Base-by-base conservation (phyloP, 345 rosid species). In the Eucalyptus decipiens region DNA sequence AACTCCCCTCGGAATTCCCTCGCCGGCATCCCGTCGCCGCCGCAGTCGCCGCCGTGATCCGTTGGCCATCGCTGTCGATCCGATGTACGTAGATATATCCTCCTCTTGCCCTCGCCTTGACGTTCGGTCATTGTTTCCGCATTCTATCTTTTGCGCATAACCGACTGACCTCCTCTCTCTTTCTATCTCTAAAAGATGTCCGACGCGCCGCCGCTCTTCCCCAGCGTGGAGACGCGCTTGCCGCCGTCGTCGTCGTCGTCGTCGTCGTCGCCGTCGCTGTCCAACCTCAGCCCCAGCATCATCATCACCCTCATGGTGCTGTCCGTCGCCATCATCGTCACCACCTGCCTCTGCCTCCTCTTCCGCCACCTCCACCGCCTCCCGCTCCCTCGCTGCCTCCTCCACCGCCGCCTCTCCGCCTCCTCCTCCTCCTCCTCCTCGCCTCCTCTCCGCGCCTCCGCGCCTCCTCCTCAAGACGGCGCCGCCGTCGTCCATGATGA, bases 291-390 rank as follows among this genome's bases (percentile, higher is more conserved):
- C 87, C 99, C 97, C 3, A 95, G 96, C 91, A 90, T 96, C 14
- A 76, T 96, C 50, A 91, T 96, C 49, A 95, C 95, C 76, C 89
- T 93, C 37, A 90, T 96, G 51, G 94, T 96, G 32, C 96, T 97
- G n/a, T 92, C 91, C 80, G 89, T 93, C 37, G 94, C 95, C 18
- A 88, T 96, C 43, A 88, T 96, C 51, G 91, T 95, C 85, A 95
- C 99, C n/a, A 86, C 96, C 88, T 94, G 93, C 28, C 93, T 96
- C 88, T 96, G 96, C 54, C 94, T 96, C 60, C 92, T 97, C 92
- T 95, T 96, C 90, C 97, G 99, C 7, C 94, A 93, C 85, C 94
- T 95, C 90, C 95, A 94, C 92, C 97, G 96, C 54, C 94, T 94
- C 28, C 91, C 91, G 50, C 91, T 94, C 87, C 93, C 90, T 30